Evolutionary conservation across 2,329 filamentous ascomycete genomes (phyloP), one percentile per base, ranked within the genome.

Genomic region (Botryotinia narcissicola): DNA sequence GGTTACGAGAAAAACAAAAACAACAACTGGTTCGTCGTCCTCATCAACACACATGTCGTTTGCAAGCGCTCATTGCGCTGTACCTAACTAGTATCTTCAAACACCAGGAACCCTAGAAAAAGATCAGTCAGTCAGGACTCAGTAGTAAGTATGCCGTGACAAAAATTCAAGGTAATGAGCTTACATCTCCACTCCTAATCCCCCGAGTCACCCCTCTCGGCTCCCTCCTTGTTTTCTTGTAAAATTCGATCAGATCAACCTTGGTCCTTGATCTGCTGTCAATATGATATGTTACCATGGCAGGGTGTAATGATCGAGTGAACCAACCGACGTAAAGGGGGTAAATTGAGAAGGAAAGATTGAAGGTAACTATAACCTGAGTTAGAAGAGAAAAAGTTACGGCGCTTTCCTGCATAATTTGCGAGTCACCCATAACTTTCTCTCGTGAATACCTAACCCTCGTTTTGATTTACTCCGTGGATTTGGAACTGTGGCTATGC

Each of bases 271-370:
- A 51, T 54, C 60, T 71, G 60, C 59, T 64, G 35, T 64, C 59
- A 62, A 64, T 51, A 42, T 37, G 12, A 8, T 57, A 51, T 67
- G 29, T 29, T 61, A 35, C 20, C 46, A 57, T 32, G 7, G 46
- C 42, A 64, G 46, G 20, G 22, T 5, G 22, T 5, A 16, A 44
- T 20, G 51, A 4, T 9, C 51, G 18, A 62, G 35, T 16, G 22
- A 66, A 54, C 35, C 70, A 66, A 66, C 20, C 60, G 61, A 66
- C n/a, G 44, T 37, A 54, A 57, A 66, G 60, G 70, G 46, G 70
- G 37, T 66, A 42, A 71, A 64, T 48, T 35, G n/a, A 42, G 51
- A 29, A 29, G 5, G 10, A 44, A 29, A 40, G 35, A 48, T 63
- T 32, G 18, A 60, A 32, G 67, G 35, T 42, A 59, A 20, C 14